Percentiles rank a stretch among this genome's conserved stretches.
Conservation (phyloP, 768 basidiomycete genomes). For the Mycena floridula region DNA sequence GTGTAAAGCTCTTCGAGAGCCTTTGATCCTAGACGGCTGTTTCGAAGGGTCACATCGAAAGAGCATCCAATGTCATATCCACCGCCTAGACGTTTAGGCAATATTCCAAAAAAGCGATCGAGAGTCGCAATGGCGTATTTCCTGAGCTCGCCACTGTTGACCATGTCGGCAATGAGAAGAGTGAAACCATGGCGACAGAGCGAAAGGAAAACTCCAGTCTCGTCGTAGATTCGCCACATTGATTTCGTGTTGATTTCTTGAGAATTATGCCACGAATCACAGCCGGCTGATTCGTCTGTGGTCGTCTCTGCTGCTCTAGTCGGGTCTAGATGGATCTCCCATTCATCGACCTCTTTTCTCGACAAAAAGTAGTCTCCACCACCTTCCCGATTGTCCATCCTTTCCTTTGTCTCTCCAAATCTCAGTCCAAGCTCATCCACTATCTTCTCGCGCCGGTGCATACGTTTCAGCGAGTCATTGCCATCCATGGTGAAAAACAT, state of each 20-base stretch:
- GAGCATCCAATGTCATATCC: background rate
- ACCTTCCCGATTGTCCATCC: background rate
- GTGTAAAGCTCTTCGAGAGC: background rate
- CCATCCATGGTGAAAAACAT: background rate
- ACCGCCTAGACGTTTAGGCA: background rate
- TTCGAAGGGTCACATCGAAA: background rate
- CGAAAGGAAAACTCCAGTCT: background rate
- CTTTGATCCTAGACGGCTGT: background rate
- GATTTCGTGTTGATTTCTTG: background rate
- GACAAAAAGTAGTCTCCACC: background rate
- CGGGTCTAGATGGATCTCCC: background rate
- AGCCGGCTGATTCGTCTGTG: background rate
- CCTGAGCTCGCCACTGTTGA: background rate
- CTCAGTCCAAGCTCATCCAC: no score
- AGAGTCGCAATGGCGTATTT: background rate
- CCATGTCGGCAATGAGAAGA: background rate
- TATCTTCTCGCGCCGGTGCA: background rate
- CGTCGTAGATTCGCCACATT: background rate
- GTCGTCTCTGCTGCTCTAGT: background rate
- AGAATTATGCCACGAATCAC: background rate
- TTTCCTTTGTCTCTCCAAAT: background rate
- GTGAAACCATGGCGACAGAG: background rate
- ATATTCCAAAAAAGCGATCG: background rate
- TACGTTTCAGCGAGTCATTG: background rate
- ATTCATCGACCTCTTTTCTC: background rate